Evolutionary conservation across 2,329 filamentous ascomycete species (phyloP), one percentile per base, ranked within the genome.

Genomic region (Xylaria sp.): DNA sequence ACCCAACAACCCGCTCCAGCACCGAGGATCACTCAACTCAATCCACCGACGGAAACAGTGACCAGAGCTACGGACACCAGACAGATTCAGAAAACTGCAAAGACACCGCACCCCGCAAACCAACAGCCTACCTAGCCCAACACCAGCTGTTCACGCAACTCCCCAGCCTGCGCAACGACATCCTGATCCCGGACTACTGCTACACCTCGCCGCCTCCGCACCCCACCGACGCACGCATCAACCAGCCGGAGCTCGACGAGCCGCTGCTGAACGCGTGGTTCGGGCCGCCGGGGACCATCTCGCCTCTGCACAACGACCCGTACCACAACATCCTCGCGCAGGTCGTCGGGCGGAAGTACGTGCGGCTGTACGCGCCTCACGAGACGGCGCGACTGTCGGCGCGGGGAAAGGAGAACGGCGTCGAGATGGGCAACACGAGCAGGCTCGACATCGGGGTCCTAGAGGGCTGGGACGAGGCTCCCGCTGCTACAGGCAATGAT

Each of bases 341-440:
- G 78, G 92, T 96, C 0, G 92, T 97, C 0, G 96, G 96, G 0
- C 84, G 87, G 64, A 99, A 99, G 79, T 98, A 98, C 78, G 82
- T 98, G n/a, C 86, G 96, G 1, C 83, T 98, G 1, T 98, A 97
- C 77, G 84, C 90, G 0, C 94, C 95, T 0, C 77, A 78, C 17
- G 84, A 89, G 50, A 88, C 86, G 4, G 71, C 76, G 1, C 81
- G 78, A 3, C 79, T 97, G 75, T 86, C 88, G 61, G 88, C 92
- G 0, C 82, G 88, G 31, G 85, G 86, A 0, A 77, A 82, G 1
- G 90, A 92, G 69, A 85, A 85, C 29, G 92, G 92, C 0, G 89
- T 98, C 25, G 90, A 96, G 77, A 97, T 98, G 94, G 90, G 88
- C 22, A 99, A 99, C 76, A 98, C 95, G 1, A 96, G 93, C 59